Conservation (phyloP, 148 eudicot species). For the Rheum nobile region DNA sequence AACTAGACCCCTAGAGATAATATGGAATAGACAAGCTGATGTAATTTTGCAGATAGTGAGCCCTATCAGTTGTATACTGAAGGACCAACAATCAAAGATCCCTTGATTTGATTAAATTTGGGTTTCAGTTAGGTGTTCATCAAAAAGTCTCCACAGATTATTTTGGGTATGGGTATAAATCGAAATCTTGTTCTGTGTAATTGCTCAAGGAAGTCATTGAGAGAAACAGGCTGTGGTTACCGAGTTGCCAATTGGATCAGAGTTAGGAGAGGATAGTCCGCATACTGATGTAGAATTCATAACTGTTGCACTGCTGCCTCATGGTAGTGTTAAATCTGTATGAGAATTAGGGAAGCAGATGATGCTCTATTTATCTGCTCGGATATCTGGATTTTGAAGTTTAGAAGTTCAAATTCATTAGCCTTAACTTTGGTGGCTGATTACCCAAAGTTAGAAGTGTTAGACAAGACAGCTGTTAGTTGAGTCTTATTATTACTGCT, state of each 20-base stretch:
- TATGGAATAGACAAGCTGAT: neutral
- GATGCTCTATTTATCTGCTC: neutral
- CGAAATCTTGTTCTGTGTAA: neutral
- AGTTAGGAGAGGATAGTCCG: neutral
- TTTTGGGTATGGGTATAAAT: neutral
- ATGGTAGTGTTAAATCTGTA: neutral
- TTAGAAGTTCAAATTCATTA: neutral
- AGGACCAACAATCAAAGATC: neutral
- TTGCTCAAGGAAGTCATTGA: neutral
- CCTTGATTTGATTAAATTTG: neutral
- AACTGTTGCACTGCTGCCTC: neutral
- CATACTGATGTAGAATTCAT: neutral
- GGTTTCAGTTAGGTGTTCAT: neutral
- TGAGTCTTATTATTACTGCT: too few relatives aligned
- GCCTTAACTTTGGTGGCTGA: too few relatives aligned
- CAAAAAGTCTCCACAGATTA: neutral
- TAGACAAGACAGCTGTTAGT: too few relatives aligned
- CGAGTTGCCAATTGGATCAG: neutral
- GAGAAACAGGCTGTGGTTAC: neutral
- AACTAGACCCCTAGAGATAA: neutral
- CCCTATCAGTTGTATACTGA: neutral
- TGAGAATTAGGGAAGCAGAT: neutral
- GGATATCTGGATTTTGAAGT: too few relatives aligned
- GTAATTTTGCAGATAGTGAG: neutral
- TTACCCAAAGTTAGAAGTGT: too few relatives aligned